Base-by-base conservation (phyloP, 2,329 filamentous ascomycete species). In the Paraphaeosphaeria sporulosa region DNA sequence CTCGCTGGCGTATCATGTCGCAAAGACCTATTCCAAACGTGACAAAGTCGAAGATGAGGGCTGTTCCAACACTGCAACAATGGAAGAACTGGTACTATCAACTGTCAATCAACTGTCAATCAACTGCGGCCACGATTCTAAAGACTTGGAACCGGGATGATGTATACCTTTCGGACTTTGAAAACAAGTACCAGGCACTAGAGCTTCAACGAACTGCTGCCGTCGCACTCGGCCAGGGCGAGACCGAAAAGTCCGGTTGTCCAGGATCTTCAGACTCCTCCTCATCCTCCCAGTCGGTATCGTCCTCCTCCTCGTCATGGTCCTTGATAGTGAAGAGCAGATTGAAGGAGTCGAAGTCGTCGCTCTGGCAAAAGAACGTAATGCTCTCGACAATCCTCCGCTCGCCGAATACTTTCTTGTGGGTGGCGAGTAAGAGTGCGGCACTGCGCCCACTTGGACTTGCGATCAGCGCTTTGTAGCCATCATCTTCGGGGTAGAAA, bases 361-460 rank as follows among this genome's bases (percentile, higher is more conserved):
- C 15, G 3, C n/a, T 13, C 10, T 34, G 43, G 21, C 46, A 57
- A 21, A 36, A 50, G 4, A 57, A 9, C 2, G 5, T 12, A 8
- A 57, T 23, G 23, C 47, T 58, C 15, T 27, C 55, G 12, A 52
- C 46, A 0, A 36, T 36, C 47, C n/a, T 58, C 38, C 25, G 43
- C 47, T 58, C 9, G 4, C 55, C 55, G 32, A 58, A 58, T 7
- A n/a, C 25, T 9, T 6, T 19, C n/a, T 58, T 58, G 25, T 58
- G 55, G 17, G 47, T 44, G n/a, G 43, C 43, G 9, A 58, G 47
- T 17, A 58, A 23, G 25, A 58, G n/a, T 2, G 55, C 55, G n/a
- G n/a, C 10, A 23, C 55, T 48, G n/a, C 55, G 40, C 3, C 55
- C 55, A 36, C 52, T 58, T n/a, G 47, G 47, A 25, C 36, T 51